Evolutionary conservation across 202 grass and related monocot genomes (phyloP), one percentile per base, ranked within the genome.

Genomic region (Digitaria exilis): DNA sequence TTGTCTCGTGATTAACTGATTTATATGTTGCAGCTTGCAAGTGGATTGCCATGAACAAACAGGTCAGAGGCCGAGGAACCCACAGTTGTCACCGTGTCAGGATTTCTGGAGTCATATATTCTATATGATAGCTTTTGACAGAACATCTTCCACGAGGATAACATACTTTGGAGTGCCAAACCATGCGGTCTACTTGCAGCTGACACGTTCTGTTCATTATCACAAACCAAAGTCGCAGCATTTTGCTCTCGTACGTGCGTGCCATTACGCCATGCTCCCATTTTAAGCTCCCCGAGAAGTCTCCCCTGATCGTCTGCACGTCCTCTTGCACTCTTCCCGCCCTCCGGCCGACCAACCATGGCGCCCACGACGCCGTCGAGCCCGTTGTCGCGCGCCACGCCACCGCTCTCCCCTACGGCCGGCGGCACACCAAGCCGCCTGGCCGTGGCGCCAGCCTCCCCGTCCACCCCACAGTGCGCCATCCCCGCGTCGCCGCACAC

Each of bases 391-490:
- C 68, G 80, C 56, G 72, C 71, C 18, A 84, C 65, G 72, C 77
- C 77, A 29, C 77, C 76, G 30, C 76, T 80, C 58, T 88, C 85
- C 2, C 81, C 85, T 0, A 66, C 73, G 15, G 49, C 58, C 16
- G 45, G 29, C 1, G 57, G 78, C 59, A 82, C 78, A 0, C 78
- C 89, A 17, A 81, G 55, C 30, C 82, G 78, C 8, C 85, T 84
- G 1, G 85, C 78, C 65, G 55, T 87, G 10, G 58, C 80, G 2
- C 85, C 89, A 13, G 71, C 76, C 2, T 70, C 77, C 14, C 70
- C 85, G 17, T 76, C 70, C 49, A 87, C 89, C 11, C 89, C 81
- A 7, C 84, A 90, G 79, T 86, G 84, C 79, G 85, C 45, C 29
- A 87, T 84, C 56, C 70, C 80, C 2, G 71, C 55, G 13, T 84